Conservation (phyloP, 2,329 filamentous ascomycete genomes). For the Trichoderma pleuroti region DNA sequence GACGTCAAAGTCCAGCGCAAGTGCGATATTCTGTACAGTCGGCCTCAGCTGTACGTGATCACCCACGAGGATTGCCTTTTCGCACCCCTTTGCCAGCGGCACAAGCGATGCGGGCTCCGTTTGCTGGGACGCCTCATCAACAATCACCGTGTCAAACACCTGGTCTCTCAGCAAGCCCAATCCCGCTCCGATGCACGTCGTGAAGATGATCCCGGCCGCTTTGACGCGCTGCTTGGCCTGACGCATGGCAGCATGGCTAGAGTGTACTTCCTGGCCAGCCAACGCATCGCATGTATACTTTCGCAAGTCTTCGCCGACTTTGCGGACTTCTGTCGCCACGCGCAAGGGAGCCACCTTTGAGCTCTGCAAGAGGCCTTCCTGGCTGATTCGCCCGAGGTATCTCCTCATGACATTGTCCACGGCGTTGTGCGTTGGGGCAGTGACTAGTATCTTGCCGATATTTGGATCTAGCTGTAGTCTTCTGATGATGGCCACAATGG, state of each 20-base stretch:
- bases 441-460: constrained; percentile 33
- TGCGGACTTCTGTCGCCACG: constrained; percentile 27
- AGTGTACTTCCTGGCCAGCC: constrained; percentile 29
- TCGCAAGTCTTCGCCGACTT: constrained; percentile 34
- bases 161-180: constrained; percentile 40
- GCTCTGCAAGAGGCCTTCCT: neutral
- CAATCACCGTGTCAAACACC: constrained; percentile 39
- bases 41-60: constrained; percentile 46
- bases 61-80: constrained; percentile 42
- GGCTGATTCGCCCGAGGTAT: constrained; percentile 25
- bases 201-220: constrained; percentile 39
- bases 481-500: constrained; percentile 38
- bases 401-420: constrained; percentile 42
- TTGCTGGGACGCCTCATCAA: constrained; percentile 47
- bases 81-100: constrained; percentile 41
- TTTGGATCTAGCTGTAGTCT: constrained; percentile 29
- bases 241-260: constrained; percentile 29
- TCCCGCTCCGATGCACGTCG: constrained; percentile 42
- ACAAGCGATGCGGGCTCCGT: constrained; percentile 42
- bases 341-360: neutral
- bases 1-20: constrained; percentile 36
- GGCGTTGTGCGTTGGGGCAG: constrained; percentile 44
- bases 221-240: constrained; percentile 39
- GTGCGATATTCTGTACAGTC: constrained; percentile 37
- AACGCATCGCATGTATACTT: constrained; percentile 37